Percentiles rank a stretch among this genome's conserved stretches.
Conservation (phyloP, 495 filamentous ascomycete genomes). For the Penicillium lividum region DNA sequence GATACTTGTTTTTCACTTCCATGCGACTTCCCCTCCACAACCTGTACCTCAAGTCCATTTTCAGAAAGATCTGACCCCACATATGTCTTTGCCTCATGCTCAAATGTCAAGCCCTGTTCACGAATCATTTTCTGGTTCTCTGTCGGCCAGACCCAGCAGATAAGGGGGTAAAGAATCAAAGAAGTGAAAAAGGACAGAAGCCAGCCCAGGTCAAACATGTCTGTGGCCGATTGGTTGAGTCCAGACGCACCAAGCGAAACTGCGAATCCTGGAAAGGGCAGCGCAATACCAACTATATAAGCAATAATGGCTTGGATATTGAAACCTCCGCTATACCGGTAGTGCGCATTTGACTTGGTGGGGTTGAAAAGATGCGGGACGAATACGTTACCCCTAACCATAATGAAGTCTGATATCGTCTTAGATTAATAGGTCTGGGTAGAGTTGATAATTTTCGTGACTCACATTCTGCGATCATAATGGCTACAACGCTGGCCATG, state of each 20-base stretch:
- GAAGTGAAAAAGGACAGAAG: neutral
- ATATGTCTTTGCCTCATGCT: neutral
- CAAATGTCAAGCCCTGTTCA: neutral
- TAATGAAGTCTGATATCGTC: neutral
- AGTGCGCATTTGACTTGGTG: neutral
- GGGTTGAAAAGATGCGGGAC: neutral
- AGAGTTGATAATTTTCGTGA: neutral
- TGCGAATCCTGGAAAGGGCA: slow-evolving; percentile 1
- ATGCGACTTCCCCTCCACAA: neutral
- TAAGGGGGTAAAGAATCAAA: neutral
- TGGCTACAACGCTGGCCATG: neutral
- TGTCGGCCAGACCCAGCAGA: slow-evolving; percentile 3
- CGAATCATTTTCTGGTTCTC: neutral
- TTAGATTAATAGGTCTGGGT: neutral
- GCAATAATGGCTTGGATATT: slow-evolving; percentile 2
- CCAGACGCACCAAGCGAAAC: neutral
- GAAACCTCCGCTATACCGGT: neutral
- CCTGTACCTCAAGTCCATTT: neutral
- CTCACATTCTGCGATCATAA: neutral
- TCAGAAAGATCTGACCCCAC: neutral
- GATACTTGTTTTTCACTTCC: neutral
- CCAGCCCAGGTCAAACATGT: slow-evolving; percentile 3
- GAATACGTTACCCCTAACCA: neutral
- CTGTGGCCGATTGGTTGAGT: neutral
- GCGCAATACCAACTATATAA: slow-evolving; percentile 2